phyloP scores from a whole-genome alignment of 2,329 filamentous ascomycete genomes.

The Massarina eburnea region DNA sequence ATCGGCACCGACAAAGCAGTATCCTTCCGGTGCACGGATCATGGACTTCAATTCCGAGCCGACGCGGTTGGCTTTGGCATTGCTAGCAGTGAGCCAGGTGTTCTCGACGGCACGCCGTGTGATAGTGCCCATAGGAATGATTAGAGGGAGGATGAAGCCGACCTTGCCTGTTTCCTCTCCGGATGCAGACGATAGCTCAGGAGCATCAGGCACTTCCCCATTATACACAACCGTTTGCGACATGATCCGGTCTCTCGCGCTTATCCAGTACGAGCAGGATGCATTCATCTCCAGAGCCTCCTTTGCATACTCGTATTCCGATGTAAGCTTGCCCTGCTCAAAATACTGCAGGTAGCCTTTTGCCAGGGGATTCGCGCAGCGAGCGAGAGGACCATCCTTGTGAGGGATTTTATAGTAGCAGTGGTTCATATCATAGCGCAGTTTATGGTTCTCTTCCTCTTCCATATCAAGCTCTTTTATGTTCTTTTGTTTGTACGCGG shows the following conservation, averaged over 20 bases:
- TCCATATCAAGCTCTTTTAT: conserved; percentile 79
- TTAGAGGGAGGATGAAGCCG: conserved; percentile 92
- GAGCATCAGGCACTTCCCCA: conserved; percentile 51
- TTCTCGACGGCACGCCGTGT: conserved; percentile 94
- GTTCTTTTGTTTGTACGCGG: conserved; percentile 69
- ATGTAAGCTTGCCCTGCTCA: conserved; percentile 83
- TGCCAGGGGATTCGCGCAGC: conserved; percentile 84
- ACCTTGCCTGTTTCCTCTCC: conserved; percentile 32
- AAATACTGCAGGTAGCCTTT: conserved; percentile 92
- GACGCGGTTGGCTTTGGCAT: conserved; percentile 93
- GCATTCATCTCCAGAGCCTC: conserved; percentile 98
- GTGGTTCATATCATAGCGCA: conserved; percentile 67
- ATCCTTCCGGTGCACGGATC: conserved; percentile 87
- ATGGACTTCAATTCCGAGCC: conserved; percentile 97
- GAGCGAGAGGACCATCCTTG: conserved; percentile 84
- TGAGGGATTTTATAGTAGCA: conserved; percentile 93
- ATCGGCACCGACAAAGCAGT: conserved; percentile 93
- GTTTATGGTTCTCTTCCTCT: conserved; percentile 62
- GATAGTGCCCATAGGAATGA: conserved; percentile 98
- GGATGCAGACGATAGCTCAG: conserved; percentile 26
- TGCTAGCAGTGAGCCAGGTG: conserved; percentile 96
- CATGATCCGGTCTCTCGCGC: conserved; percentile 86
- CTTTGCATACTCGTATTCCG: conserved; percentile 86
- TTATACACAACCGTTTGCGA: conserved; percentile 95
- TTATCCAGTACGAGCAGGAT: conserved; percentile 99